phyloP scores from a whole-genome alignment of 331 rosid species.

The Pyracantha coccinea region DNA sequence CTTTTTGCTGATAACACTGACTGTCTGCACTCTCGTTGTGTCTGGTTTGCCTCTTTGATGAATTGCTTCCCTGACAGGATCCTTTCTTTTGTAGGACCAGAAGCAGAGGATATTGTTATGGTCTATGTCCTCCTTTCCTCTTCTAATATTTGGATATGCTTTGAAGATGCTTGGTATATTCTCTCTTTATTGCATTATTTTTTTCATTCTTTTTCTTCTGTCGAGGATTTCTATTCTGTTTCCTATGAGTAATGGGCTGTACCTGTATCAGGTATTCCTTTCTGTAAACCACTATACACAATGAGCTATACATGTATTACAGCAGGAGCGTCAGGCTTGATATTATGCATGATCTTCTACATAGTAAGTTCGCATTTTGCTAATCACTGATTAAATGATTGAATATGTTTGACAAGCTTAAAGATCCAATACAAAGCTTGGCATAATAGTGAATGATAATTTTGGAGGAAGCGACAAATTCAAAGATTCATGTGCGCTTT shows the following conservation, averaged over 20 bases:
- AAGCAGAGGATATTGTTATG: constrained; percentile 50
- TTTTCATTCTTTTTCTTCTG: not conserved
- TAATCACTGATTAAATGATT: too few species aligned
- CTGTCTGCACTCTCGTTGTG: not conserved
- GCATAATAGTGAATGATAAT: too few species aligned
- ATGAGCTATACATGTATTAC: constrained; percentile 71
- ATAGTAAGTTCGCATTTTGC: constrained; percentile 37
- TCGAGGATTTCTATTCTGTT: not conserved
- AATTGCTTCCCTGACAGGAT: constrained; percentile 14
- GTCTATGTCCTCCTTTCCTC: constrained; percentile 42
- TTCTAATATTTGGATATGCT: constrained; percentile 42
- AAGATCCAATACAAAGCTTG: too few species aligned
- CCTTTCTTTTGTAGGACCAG: constrained; percentile 36
- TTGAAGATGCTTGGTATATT: constrained; percentile 54
- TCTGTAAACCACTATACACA: constrained; percentile 69
- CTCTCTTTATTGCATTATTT: not conserved
- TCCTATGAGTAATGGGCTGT: constrained; percentile 23
- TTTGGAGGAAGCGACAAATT: not conserved
- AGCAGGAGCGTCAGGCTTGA: constrained; percentile 69
- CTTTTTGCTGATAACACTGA: not conserved
- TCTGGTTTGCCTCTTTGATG: not conserved
- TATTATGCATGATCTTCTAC: constrained; percentile 45
- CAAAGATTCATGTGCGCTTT: not conserved
- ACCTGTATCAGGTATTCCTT: constrained; percentile 59
- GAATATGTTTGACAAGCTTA: too few species aligned